Base-by-base conservation (phyloP, 2,329 filamentous ascomycete genomes). In the Aspergillus spinulosporus region DNA sequence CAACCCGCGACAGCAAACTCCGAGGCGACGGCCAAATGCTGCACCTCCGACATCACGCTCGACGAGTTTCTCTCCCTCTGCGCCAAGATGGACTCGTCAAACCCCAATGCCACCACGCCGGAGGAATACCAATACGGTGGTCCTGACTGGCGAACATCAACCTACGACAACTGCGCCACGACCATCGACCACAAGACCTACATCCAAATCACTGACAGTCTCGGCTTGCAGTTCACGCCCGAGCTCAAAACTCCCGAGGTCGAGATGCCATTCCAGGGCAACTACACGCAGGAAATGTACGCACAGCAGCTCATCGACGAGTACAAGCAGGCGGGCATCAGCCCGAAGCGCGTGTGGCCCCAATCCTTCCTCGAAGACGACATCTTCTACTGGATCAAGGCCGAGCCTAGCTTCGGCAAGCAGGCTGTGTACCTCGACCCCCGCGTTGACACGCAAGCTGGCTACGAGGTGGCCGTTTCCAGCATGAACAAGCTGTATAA, bases 11-110 rank as follows among this genome's bases (percentile, higher is more conserved):
- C 58, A 3, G 46, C 49, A 2, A 31, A 31, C 6, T 53, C 49
- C 3, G 4, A 44, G 1, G 61, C 61, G n/a, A 56, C 39, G 7
- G 61, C 61, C 36, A 57, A 59, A 8, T 63, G 61, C 49, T 63
- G 61, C 42, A 63, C 61, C 12, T 59, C 59, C 11, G 61, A 63
- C 48, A 63, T 63, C 60, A 62, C 59, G 1, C 50, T 48, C 29
- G 59, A 61, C 3, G 61, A 63, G 36, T 63, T 63, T 49, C 61
- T 62, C 39, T 49, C 59, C 8, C 59, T 63, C 39, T 63, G 61
- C 56, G 59, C 57, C 3, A 63, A 63, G 54, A 63, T 63, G 61
- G 61, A 63, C 52, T 62, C 59, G 32, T 59, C 52, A 54, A 63
- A 63, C 45, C 39, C 54, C 3, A 49, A 46, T 1, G 61, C 61